phyloP scores from a whole-genome alignment of 108 stramenopile genomes.

The Discostella pseudostelligera region DNA sequence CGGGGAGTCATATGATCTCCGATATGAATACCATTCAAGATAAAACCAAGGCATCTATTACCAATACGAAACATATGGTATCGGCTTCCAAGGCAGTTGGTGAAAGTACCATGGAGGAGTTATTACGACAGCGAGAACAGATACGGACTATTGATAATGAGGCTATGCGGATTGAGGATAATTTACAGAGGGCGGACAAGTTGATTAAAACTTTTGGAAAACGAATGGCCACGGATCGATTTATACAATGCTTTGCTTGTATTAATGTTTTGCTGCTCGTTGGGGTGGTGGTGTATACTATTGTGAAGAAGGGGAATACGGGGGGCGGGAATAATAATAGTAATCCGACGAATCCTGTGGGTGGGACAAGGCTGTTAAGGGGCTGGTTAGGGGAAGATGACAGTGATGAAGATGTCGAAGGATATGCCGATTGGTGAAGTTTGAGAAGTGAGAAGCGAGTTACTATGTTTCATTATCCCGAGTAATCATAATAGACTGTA shows the following conservation, averaged over 20 bases:
- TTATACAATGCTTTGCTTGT: constrained; percentile 92
- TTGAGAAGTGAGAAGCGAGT: too few species aligned
- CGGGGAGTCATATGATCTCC: constrained; percentile 70
- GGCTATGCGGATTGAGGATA: constrained; percentile 87
- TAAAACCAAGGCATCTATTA: constrained; percentile 77
- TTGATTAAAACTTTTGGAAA: constrained; percentile 91
- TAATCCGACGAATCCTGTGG: constrained; percentile 44
- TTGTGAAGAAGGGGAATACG: constrained; percentile 57
- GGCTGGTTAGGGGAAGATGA: constrained; percentile 19
- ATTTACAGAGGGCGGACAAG: constrained; percentile 82
- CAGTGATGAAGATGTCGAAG: background rate
- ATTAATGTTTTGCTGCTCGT: constrained; percentile 79
- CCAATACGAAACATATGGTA: constrained; percentile 72
- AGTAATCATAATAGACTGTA: constrained; percentile 53
- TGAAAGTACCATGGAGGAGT: constrained; percentile 78
- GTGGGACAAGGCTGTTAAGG: constrained; percentile 17
- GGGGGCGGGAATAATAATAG: constrained; percentile 9
- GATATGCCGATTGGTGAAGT: background rate
- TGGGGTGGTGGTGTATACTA: constrained; percentile 83
- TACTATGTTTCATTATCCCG: background rate
- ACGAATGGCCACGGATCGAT: constrained; percentile 92
- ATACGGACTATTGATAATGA: constrained; percentile 85
- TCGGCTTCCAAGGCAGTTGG: constrained; percentile 82
- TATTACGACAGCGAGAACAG: constrained; percentile 87
- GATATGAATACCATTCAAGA: constrained; percentile 73